Evolutionary conservation across 345 rosid genomes (phyloP), one percentile per base, ranked within the genome.

Genomic region (Boechera stricta): DNA sequence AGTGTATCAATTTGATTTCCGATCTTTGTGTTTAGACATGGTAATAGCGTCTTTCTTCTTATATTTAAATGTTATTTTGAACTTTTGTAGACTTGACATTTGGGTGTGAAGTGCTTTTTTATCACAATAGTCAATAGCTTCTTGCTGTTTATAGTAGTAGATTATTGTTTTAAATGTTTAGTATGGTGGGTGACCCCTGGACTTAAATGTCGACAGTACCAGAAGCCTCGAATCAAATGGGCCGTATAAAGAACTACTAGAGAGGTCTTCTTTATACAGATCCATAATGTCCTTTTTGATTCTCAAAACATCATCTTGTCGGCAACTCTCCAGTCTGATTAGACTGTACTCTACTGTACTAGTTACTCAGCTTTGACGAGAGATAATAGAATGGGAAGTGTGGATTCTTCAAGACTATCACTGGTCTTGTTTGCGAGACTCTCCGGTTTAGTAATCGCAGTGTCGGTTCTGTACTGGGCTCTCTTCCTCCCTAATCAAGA

Each of bases 391-490:
- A 74, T 73, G 75, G 82, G 12, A 62, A 68, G 61, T 54, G 75
- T 10, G n/a, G 29, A 16, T 31, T 29, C 69, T 45, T 64, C 69
- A 64, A 64, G 69, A 31, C 41, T 64, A 24, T 75, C 86, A 9
- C 86, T 86, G 35, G 84, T 91, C 67, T 67, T 90, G 66, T 76
- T 85, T 72, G 97, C 97, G 21, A 85, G 98, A 81, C 66, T 89
- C 74, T 87, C 87, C 8, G 91, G 86, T 54, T 67, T 90, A 60
- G 7, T 76, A 48, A 85, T 90, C 59, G 88, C 95, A 62, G 80
- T 72, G 64, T 54, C 86, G 16, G 92, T 92, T 62, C 70, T 92
- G 62, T 85, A 81, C 16, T 92, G 99, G 98, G 89, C 92, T 62
- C 79, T 89, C 44, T 76, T 69, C 79, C 87, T 86, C 55, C 64